phyloP scores from a whole-genome alignment of 2,329 filamentous ascomycete genomes.

The Ceratocystis alfenasii region DNA sequence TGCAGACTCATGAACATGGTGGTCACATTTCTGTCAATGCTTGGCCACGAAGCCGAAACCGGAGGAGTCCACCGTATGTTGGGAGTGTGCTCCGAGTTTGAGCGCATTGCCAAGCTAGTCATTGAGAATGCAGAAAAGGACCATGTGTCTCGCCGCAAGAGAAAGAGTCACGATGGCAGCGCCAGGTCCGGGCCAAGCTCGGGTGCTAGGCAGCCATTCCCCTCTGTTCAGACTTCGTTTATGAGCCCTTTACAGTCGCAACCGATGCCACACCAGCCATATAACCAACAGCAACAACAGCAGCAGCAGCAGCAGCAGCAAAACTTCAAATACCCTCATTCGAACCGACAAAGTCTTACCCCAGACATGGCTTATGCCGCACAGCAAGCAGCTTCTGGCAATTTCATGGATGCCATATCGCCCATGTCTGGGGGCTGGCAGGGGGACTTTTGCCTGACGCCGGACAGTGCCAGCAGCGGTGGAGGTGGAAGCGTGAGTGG shows the following conservation, averaged over 20 bases:
- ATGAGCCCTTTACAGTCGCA: constrained; percentile 25
- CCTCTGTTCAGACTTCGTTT: constrained; percentile 25
- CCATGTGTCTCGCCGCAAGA: constrained; percentile 64
- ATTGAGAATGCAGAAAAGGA: constrained; percentile 88
- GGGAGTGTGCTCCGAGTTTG: constrained; percentile 88
- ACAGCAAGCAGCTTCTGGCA: constrained; percentile 10
- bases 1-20: constrained; percentile 85
- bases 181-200: constrained; percentile 24
- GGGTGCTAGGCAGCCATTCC: constrained; percentile 23
- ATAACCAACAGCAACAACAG: constrained; percentile 1
- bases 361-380: constrained; percentile 15
- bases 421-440: constrained; percentile 35
- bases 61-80: constrained; percentile 90
- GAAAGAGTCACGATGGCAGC: constrained; percentile 54
- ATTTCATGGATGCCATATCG: constrained; percentile 18
- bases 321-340: not conserved
- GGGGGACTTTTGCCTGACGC: constrained; percentile 33
- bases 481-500: not conserved
- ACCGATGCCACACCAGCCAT: not conserved
- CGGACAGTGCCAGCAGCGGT: constrained; percentile 23
- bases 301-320: constrained; percentile 11
- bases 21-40: constrained; percentile 78
- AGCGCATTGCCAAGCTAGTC: constrained; percentile 80
- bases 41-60: constrained; percentile 80
- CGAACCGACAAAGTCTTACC: constrained; percentile 5